phyloP scores from a whole-genome alignment of 805 yeast species.

The Metschnikowia gelsemii region DNA sequence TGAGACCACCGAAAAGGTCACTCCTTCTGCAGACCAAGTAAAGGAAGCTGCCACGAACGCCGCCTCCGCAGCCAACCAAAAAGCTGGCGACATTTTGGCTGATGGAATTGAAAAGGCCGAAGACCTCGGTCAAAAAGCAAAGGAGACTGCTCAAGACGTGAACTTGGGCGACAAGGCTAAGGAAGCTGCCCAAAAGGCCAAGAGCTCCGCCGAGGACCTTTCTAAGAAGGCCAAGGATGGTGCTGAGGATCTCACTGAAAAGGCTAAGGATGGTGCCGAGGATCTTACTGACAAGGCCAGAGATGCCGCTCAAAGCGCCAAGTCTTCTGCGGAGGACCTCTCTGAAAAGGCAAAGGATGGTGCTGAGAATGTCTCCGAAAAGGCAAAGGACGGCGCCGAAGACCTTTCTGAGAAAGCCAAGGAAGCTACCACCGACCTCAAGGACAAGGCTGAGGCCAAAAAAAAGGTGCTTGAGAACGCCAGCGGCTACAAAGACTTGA shows the following conservation, averaged over 20 bases:
- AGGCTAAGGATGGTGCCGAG: conserved; percentile 18
- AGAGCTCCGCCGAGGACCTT: conserved; percentile 12
- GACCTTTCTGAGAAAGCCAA: conserved; percentile 18
- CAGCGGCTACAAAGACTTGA: conserved; percentile 39
- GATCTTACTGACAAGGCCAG: conserved; percentile 13
- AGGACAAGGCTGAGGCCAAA: conserved; percentile 18
- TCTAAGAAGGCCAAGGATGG: conserved; percentile 14
- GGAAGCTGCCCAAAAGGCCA: conserved; percentile 6
- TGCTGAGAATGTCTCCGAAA: too few relatives aligned
- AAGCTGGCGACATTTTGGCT: conserved; percentile 33
- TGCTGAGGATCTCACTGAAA: conserved; percentile 18
- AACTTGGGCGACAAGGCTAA: conserved; percentile 5
- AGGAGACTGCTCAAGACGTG: conserved; percentile 7
- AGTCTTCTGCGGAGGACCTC: conserved; percentile 9
- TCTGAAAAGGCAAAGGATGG: too few relatives aligned
- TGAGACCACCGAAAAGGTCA: conserved; percentile 33
- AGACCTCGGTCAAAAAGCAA: conserved; percentile 15
- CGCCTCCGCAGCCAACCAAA: conserved; percentile 25
- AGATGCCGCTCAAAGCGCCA: conserved; percentile 22
- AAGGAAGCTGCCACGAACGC: conserved; percentile 25
- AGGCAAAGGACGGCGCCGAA: conserved; percentile 12
- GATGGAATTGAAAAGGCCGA: conserved; percentile 33
- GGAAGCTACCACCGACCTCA: conserved; percentile 16
- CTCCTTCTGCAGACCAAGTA: conserved; percentile 22
- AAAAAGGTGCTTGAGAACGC: conserved; percentile 28